phyloP scores from a whole-genome alignment of 2,329 filamentous ascomycete genomes.

The Calonectria crousiana region DNA sequence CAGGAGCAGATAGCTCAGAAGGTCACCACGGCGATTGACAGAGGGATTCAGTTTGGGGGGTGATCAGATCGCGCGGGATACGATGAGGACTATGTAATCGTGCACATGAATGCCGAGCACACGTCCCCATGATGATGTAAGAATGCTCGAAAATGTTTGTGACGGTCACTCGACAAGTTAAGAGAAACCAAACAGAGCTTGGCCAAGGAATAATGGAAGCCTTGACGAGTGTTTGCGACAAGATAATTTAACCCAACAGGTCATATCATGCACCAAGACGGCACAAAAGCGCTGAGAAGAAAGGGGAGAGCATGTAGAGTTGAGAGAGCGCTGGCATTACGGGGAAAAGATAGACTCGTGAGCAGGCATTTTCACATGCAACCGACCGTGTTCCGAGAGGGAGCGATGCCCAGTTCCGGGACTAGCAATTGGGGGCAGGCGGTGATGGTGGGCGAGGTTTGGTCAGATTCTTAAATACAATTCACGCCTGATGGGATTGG shows the following conservation, averaged over 20 bases:
- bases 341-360: slow-evolving; percentile 1
- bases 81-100: not conserved
- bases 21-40: not conserved
- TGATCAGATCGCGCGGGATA: not conserved
- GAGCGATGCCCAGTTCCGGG: not conserved
- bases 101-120: not conserved
- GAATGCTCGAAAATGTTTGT: not conserved
- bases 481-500: slow-evolving; percentile 20
- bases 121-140: not conserved
- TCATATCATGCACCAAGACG: not conserved
- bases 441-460: not conserved
- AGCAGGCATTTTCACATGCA: slow-evolving; percentile 40
- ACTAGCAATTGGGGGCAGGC: not conserved
- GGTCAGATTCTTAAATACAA: slow-evolving; percentile 12
- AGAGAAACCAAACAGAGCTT: not conserved
- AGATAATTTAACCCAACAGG: not conserved
- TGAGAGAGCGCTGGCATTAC: not conserved
- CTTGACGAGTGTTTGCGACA: not conserved
- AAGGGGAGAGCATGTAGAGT: not conserved
- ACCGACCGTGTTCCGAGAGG: slow-evolving; percentile 35
- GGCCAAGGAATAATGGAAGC: not conserved
- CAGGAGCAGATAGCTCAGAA: not conserved
- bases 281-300: not conserved
- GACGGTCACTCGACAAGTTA: not conserved
- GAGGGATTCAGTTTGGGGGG: not conserved